phyloP scores from a whole-genome alignment of 805 yeast genomes.

The Pichia sporocuriosa region DNA sequence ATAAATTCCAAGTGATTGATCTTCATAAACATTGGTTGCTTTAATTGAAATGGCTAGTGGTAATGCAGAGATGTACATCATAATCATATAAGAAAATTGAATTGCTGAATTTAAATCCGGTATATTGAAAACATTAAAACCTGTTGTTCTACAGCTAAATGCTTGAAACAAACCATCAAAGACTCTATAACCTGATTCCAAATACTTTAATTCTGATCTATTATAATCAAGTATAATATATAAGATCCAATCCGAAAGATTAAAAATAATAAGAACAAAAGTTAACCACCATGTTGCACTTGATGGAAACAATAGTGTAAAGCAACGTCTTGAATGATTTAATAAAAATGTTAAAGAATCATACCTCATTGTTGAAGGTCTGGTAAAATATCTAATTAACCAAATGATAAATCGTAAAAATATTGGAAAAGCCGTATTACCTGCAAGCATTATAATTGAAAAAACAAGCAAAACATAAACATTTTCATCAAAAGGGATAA shows the following conservation, averaged over 20 bases:
- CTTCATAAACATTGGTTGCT: constrained; percentile 96
- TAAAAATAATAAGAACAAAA: constrained; percentile 62
- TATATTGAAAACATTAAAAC: constrained; percentile 69
- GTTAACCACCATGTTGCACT: constrained; percentile 95
- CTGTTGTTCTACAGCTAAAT: constrained; percentile 89
- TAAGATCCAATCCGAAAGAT: constrained; percentile 70
- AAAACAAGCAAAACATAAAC: constrained; percentile 58
- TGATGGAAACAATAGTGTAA: constrained; percentile 84
- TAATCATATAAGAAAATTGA: constrained; percentile 86
- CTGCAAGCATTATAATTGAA: constrained; percentile 73
- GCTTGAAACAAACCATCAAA: constrained; percentile 87
- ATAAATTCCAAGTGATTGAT: constrained; percentile 89
- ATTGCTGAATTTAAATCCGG: constrained; percentile 77
- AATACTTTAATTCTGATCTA: constrained; percentile 40
- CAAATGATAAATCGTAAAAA: constrained; percentile 76
- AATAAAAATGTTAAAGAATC: constrained; percentile 82
- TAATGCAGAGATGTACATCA: constrained; percentile 98
- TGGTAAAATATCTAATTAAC: constrained; percentile 62
- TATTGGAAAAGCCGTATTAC: constrained; percentile 93
- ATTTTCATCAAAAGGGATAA: constrained; percentile 58
- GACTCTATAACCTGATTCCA: constrained; percentile 63
- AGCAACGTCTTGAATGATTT: constrained; percentile 96
- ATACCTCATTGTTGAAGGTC: constrained; percentile 51
- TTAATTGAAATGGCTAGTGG: constrained; percentile 95
- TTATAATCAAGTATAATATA: constrained; percentile 73